Base-by-base conservation (phyloP, 2,329 filamentous ascomycete species). In the Trichoderma endophyticum region DNA sequence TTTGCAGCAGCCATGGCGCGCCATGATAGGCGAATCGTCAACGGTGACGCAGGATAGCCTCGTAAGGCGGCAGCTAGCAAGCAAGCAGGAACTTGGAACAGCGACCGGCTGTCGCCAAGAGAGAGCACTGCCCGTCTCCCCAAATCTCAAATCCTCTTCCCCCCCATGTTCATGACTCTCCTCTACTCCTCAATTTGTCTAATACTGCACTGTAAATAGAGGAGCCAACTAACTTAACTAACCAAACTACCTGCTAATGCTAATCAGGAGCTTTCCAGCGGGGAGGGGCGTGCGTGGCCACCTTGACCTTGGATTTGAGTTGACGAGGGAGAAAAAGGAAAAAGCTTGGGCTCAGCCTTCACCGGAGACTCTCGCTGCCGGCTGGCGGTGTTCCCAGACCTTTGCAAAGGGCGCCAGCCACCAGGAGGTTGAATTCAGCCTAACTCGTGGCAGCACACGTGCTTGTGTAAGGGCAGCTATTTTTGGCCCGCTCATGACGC, bases 1-100 rank as follows among this genome's bases (percentile, higher is more conserved):
- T 51, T 60, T 39, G 6, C 56, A 48, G 51, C 26, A 69, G 66
- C 66, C 66, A 69, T 28, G 34, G 57, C 66, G 57, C 66, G 36
- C 56, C 66, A 69, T 69, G 66, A 69, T 51, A 69, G 66, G 66
- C 66, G 66, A 69, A 69, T 61, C 66, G 66, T 69, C 60, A 69
- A 69, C 32, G 56, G 66, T 34, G 56, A 62, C 18, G 28, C 15
- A 60, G 28, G 69, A 65, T 59, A 71, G 69, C 69, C 69, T 71
- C 69, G 69, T 71, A 71, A 54, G 69, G 69, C 69, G 57, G 51
- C 64, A 56, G 48, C 48, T 57, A 67, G 32, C 21, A 43, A n/a
- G 39, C 39, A 43, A 43, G 32, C 43, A 39, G 24, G 15, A 21
- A 14, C 6, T n/a, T 24, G 21, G 43, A 36, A 18, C n/a, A 64